Base-by-base conservation (phyloP, 1,139 yeast species). In the Candida sanyaensis region DNA sequence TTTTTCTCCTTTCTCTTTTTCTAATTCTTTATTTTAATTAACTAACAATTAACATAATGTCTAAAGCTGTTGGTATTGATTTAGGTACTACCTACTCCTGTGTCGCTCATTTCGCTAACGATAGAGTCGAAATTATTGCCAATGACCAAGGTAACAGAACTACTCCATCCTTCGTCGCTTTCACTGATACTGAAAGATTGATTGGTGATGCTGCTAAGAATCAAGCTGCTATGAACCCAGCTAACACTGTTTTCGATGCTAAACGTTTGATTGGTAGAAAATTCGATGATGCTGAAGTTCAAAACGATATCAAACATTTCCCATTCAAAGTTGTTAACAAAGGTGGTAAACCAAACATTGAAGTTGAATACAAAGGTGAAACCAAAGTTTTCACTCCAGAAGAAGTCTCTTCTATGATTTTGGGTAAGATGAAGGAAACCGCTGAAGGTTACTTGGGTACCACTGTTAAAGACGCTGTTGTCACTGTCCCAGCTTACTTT, bases 191-290 rank as follows among this genome's bases (percentile, higher is more conserved):
- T 78, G 97, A 90, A 83, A 88, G 98, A 84, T 84, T 92, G 71
- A 90, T 92, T 69, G 98, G 98, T 82, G 97, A 92, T 80, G 96
- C 97, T 68, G 97, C 97, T 71, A 91, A 91, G 89, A 91, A 91
- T 79, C 97, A 91, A 81, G 97, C 97, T 71, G 97, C 97, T 71
- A 80, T 90, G 78, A 90, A 91, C 91, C 96, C 97, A 77, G 78
- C 73, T 68, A 90, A 91, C 88, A 91, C 97, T 64, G 96, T 91
- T 66, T 91, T 91, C 78, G 97, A 91, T 70, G 97, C 97, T 68
- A 91, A 91, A 86, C 93, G 97, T 82, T 85, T 91, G 57, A 75
- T 75, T 56, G 80, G 80, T 61, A 68, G 80, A 61, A 75, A 69
- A 61, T 75, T 67, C 58, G 64, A 60, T 32, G 80, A 75, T 47